Conservation (phyloP, 768 basidiomycete species). For the Piloderma croceum region DNA sequence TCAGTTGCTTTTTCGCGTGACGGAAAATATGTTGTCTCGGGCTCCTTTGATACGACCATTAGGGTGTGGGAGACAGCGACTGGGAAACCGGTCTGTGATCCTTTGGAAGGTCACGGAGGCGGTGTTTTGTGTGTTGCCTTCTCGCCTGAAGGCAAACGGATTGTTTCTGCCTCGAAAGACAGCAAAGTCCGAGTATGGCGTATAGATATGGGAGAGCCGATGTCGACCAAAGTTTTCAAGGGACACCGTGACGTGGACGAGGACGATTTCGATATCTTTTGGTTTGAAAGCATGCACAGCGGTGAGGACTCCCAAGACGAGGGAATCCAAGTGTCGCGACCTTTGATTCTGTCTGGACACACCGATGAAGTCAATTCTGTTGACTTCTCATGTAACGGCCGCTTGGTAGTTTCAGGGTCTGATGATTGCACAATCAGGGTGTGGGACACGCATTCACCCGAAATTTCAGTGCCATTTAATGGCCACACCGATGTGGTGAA, state of each 20-base stretch:
- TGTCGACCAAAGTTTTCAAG: constrained; percentile 21
- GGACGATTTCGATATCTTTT: too few species aligned
- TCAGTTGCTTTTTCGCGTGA: constrained; percentile 56
- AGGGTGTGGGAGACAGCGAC: constrained; percentile 45
- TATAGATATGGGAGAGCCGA: too few species aligned
- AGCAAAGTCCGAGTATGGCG: constrained; percentile 1
- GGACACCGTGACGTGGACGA: too few species aligned
- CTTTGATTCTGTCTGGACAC: too few species aligned
- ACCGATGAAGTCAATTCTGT: constrained; percentile 3
- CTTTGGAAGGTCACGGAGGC: constrained; percentile 6
- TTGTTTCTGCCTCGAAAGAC: constrained; percentile 2
- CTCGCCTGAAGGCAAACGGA: constrained; percentile 4
- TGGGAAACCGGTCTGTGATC: constrained; percentile 19
- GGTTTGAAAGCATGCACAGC: background rate
- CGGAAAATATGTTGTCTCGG: constrained; percentile 32
- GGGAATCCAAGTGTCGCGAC: too few species aligned
- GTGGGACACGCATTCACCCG: too few species aligned
- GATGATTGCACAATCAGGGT: constrained; percentile 1
- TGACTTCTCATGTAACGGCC: constrained; percentile 6
- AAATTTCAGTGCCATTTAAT: too few species aligned
- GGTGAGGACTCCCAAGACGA: too few species aligned
- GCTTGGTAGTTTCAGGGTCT: background rate
- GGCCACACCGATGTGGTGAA: too few species aligned
- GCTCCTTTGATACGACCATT: constrained; percentile 73
- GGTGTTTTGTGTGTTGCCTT: constrained; percentile 4